Evolutionary conservation across 2,329 filamentous ascomycete species (phyloP).

Genomic region (Xylariaceae sp.): DNA sequence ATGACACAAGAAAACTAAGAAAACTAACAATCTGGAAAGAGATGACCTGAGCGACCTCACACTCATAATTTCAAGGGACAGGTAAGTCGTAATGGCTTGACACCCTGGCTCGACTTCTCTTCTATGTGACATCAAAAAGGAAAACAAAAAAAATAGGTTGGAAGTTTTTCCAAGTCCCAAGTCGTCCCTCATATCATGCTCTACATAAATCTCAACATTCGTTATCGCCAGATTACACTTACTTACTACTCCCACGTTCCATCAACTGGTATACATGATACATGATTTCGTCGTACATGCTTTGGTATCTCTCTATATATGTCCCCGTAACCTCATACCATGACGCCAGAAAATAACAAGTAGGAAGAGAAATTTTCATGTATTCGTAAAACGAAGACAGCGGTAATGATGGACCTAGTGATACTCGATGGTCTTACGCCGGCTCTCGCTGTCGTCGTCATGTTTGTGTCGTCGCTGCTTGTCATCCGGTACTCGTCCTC

Average conservation of each 20-base stretch:
- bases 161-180: background rate
- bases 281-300: constrained; percentile 17
- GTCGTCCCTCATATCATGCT: background rate
- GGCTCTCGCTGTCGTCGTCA: constrained; percentile 23
- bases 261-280: constrained; percentile 14
- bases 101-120: background rate
- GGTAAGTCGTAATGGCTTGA: background rate
- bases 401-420: constrained; percentile 18
- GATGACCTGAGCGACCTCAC: too few relatives aligned
- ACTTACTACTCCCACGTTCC: background rate
- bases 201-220: constrained; percentile 11
- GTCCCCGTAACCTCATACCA: background rate
- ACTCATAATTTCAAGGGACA: too few relatives aligned
- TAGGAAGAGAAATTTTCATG: constrained; percentile 7
- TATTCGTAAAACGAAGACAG: constrained; percentile 4
- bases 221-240: background rate
- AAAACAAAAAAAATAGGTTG: constrained; percentile 1
- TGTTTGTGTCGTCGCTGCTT: constrained; percentile 27
- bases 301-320: constrained; percentile 23
- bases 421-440: constrained; percentile 27
- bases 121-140: background rate
- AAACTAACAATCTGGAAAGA: too few relatives aligned
- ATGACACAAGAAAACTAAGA: too few relatives aligned
- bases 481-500: constrained; percentile 22
- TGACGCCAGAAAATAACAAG: constrained; percentile 4